Percentiles rank a stretch among this genome's conserved stretches.
Conservation (phyloP, 495 filamentous ascomycete genomes). For the Neurospora sp. region DNA sequence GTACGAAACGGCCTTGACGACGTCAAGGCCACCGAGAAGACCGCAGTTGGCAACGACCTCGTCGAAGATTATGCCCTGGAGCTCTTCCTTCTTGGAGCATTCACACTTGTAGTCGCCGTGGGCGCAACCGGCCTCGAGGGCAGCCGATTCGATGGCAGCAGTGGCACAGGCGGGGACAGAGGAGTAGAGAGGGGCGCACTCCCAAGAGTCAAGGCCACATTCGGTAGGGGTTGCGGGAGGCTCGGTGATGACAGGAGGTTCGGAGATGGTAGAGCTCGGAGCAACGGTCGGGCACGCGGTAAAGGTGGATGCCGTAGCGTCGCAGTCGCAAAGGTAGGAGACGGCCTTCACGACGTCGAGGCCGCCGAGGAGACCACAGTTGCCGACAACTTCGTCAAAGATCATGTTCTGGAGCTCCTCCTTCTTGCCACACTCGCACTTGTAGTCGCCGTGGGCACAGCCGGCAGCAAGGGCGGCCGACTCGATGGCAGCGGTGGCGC, state of each 20-base stretch:
- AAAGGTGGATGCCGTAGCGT: not conserved
- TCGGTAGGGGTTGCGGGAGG: not conserved
- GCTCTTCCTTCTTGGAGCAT: too few relatives aligned
- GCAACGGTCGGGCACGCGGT: not conserved
- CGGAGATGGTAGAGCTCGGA: not conserved
- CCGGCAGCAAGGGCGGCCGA: not conserved
- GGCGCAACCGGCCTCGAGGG: too few relatives aligned
- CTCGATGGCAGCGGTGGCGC: constrained; percentile 2
- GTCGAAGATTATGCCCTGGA: too few relatives aligned
- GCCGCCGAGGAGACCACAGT: not conserved
- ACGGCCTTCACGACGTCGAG: not conserved
- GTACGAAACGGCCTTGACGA: too few relatives aligned
- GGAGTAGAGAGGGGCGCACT: too few relatives aligned
- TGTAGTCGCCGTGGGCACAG: not conserved
- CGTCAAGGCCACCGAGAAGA: too few relatives aligned
- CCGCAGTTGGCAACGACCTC: too few relatives aligned
- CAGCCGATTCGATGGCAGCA: too few relatives aligned
- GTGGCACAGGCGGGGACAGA: too few relatives aligned
- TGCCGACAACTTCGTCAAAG: not conserved
- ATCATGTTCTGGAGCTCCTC: not conserved
- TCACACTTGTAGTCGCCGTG: too few relatives aligned
- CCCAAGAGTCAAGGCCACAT: not conserved
- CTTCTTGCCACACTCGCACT: not conserved
- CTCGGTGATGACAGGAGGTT: not conserved
- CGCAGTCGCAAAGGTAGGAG: not conserved